These are phyloP conservation scores for Quercus wislizeni DNA, from an alignment of 306 rosid genomes.

Conservation along the genomic window DNA sequence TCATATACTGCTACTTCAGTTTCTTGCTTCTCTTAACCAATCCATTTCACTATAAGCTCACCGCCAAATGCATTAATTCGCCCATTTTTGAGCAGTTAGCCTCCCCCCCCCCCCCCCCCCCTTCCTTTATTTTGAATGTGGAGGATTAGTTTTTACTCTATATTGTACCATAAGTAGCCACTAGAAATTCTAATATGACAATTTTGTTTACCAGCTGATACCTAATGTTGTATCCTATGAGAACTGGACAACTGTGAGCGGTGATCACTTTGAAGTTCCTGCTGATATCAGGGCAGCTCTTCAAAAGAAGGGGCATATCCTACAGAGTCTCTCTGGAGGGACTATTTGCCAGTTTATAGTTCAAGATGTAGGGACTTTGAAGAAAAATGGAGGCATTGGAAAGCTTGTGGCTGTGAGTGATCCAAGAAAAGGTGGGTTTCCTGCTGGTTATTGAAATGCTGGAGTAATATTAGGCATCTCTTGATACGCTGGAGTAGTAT, in stretches of 20 bases:
- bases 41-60: not conserved
- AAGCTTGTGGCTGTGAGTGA: constrained; percentile 83
- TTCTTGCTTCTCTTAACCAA: not conserved
- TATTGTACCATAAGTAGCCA: not conserved
- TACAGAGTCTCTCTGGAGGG: constrained; percentile 55
- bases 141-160: not conserved
- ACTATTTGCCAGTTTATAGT: constrained; percentile 67
- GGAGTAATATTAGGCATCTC: not conserved
- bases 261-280: constrained; percentile 69
- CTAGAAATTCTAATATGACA: not conserved
- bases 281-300: constrained; percentile 53
- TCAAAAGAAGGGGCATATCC: constrained; percentile 66
- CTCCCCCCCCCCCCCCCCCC: not conserved
- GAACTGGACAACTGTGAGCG: constrained; percentile 77
- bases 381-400: constrained; percentile 20
- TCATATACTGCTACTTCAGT: not conserved
- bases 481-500: no score
- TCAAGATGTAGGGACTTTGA: constrained; percentile 17
- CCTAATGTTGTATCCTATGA: constrained; percentile 70
- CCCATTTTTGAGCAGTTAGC: not conserved
- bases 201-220: constrained; percentile 52
- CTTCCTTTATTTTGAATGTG: not conserved
- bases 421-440: constrained; percentile 90
- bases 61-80: not conserved
- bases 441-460: constrained; percentile 62